These are phyloP conservation scores for Oehlia diaphana DNA, from an alignment of 192 early-diverging fungal genomes.

Conservation along the genomic window DNA sequence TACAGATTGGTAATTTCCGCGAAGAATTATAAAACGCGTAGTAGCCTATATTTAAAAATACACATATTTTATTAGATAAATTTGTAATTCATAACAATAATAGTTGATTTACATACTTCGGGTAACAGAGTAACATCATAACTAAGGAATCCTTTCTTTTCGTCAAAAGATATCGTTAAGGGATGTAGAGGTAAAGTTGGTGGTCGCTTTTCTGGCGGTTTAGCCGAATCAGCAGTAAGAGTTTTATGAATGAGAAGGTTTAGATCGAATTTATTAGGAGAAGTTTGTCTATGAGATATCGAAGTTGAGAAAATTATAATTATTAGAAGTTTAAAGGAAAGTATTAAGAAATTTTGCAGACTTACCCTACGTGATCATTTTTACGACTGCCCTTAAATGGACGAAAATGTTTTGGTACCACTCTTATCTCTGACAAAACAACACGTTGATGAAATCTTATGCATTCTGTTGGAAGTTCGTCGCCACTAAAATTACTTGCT, in stretches of 20 bases:
- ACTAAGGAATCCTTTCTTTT: constrained; percentile 28
- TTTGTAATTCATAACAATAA: not conserved
- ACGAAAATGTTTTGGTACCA: constrained; percentile 26
- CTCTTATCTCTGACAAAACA: constrained; percentile 24
- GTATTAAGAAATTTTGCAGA: not conserved
- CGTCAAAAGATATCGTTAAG: constrained; percentile 31
- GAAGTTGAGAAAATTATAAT: not conserved
- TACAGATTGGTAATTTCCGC: constrained; percentile 30
- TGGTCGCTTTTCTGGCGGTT: constrained; percentile 26
- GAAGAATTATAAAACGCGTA: constrained; percentile 32
- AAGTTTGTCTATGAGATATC: constrained; percentile 29
- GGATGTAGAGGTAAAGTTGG: constrained; percentile 25
- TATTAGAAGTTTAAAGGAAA: not conserved
- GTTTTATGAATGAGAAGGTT: constrained; percentile 34
- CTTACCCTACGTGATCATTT: constrained; percentile 22
- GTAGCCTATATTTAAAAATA: constrained; percentile 21
- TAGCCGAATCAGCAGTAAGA: constrained; percentile 15
- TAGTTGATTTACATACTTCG: constrained; percentile 3
- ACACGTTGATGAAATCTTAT: constrained; percentile 29
- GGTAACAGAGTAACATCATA: constrained; percentile 25
- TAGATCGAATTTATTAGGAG: constrained; percentile 31
- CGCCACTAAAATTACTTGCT: not conserved
- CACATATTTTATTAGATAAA: not conserved
- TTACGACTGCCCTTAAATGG: constrained; percentile 24
- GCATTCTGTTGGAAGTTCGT: constrained; percentile 19